A percentile compares a stretch with the other conserved stretches of the same genome.
phyloP scores from a whole-genome alignment of 2,329 filamentous ascomycete species.

The Alternaria brassicicola region DNA sequence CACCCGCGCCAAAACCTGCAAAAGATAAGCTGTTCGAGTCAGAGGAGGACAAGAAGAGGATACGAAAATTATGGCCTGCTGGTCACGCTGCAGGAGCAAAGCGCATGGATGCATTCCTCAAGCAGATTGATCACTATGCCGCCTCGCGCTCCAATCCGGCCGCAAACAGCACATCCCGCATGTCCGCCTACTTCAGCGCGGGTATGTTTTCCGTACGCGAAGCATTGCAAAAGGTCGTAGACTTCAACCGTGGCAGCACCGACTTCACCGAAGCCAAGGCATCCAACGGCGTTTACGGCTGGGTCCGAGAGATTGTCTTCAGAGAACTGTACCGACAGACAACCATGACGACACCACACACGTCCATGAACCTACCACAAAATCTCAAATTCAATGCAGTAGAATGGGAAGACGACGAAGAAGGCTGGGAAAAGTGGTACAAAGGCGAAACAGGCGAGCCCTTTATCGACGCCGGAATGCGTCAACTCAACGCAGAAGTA shows the following conservation, averaged over 20 bases:
- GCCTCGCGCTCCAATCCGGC: slow-evolving; percentile 53
- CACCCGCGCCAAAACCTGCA: slow-evolving; percentile 43
- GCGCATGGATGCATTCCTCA: slow-evolving; percentile 51
- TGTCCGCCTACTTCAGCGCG: slow-evolving; percentile 55
- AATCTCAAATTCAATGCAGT: slow-evolving; percentile 60
- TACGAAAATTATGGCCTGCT: slow-evolving; percentile 55
- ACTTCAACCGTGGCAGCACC: slow-evolving; percentile 51
- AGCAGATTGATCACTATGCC: slow-evolving; percentile 51
- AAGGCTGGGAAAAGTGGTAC: slow-evolving; percentile 58
- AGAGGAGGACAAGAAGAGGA: slow-evolving; percentile 48
- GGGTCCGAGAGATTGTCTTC: slow-evolving; percentile 60
- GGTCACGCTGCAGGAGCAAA: slow-evolving; percentile 52
- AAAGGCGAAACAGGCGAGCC: slow-evolving; percentile 56
- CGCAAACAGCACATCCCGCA: slow-evolving; percentile 50
- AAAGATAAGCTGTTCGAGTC: slow-evolving; percentile 51
- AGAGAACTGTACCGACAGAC: slow-evolving; percentile 59
- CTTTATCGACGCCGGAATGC: slow-evolving; percentile 60
- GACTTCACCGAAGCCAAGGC: slow-evolving; percentile 52
- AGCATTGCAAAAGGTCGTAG: slow-evolving; percentile 50
- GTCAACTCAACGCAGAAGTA: slow-evolving; percentile 56
- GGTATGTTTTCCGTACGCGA: slow-evolving; percentile 56
- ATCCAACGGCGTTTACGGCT: slow-evolving; percentile 49
- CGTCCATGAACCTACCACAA: slow-evolving; percentile 57
- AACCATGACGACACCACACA: slow-evolving; percentile 55
- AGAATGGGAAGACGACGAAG: slow-evolving; percentile 58